Evolutionary conservation across 164 flowering plant species (phyloP), one percentile per base, ranked within the genome.

Genomic region (Akebia trifoliata): DNA sequence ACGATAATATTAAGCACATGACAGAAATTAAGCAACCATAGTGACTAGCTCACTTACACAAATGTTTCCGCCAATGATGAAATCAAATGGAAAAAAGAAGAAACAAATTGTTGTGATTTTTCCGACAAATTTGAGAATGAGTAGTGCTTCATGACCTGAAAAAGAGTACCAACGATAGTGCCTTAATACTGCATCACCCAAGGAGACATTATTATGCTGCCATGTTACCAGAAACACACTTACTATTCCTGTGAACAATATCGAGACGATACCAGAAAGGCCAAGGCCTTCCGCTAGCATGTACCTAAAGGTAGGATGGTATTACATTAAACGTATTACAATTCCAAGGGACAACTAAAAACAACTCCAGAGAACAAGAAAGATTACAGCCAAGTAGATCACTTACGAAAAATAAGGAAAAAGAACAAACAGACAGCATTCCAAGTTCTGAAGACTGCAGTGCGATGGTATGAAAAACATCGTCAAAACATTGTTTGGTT

Each of bases 271-370:
- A 35, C 99, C 99, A 64, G 99, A 90, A 50, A 94, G 95, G 38
- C 99, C 93, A 75, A 94, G 76, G 52, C 99, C 99, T 80, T 94
- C 99, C 8, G 99, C 90, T 53, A 94, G 82, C 99, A 94, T 94
- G 76, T 94, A 94, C 78, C 99, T 94, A 59, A 8, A 63, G 47
- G 54, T 57, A 31, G 49, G 9, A 56, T 17, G 28, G 40, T 46
- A 47, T 26, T 44, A 18, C 21, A 59, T 10, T 56, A 57, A 47
- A 66, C 20, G 34, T 37, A 54, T 31, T 21, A 25, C 31, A 8
- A 17, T 2, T 15, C 30, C 43, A 56, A n/a, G 36, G 42, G 8
- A n/a, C 28, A 54, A 30, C 10, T 10, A 49, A 58, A 32, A 42
- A 9, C 10, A 49, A 44, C 4, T 51, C 34, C 22, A 64, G 2